These are phyloP conservation scores for Coelastrella sp. DNA, from an alignment of 139 green algal genomes.

Conservation along the genomic window DNA sequence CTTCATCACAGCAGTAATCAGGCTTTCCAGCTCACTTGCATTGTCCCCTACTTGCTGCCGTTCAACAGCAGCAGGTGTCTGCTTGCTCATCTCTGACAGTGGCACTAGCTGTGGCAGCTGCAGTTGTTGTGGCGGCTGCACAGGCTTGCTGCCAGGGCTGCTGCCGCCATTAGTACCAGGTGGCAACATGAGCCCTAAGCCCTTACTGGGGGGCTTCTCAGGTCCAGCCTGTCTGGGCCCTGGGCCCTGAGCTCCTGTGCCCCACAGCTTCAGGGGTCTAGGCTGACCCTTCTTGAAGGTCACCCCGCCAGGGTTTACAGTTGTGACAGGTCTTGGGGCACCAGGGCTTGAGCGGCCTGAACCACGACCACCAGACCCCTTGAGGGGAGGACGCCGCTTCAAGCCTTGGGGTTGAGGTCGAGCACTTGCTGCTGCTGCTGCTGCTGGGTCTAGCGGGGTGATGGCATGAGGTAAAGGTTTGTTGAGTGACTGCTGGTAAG, in stretches of 20 bases:
- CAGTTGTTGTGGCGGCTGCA: neutral
- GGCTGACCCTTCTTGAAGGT: neutral
- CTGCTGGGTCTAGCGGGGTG: neutral
- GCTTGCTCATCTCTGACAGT: neutral
- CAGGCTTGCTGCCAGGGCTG: neutral
- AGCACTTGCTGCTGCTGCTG: neutral
- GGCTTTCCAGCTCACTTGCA: neutral
- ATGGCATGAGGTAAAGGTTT: neutral
- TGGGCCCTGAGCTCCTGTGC: neutral
- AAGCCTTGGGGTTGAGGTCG: neutral
- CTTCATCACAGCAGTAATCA: neutral
- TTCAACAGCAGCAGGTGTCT: neutral
- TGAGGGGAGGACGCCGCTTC: neutral
- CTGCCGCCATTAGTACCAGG: neutral
- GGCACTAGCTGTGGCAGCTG: conserved; percentile 4
- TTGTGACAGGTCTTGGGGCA: neutral
- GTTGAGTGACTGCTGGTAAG: neutral
- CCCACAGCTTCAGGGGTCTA: neutral
- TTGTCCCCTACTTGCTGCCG: neutral
- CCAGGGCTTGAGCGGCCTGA: neutral
- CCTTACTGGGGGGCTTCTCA: neutral
- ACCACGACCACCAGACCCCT: neutral
- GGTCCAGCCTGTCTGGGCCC: neutral
- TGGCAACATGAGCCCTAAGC: neutral
- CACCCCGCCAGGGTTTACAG: conserved; percentile 19